phyloP scores from a whole-genome alignment of 306 rosid genomes.

The Quercus gilva region DNA sequence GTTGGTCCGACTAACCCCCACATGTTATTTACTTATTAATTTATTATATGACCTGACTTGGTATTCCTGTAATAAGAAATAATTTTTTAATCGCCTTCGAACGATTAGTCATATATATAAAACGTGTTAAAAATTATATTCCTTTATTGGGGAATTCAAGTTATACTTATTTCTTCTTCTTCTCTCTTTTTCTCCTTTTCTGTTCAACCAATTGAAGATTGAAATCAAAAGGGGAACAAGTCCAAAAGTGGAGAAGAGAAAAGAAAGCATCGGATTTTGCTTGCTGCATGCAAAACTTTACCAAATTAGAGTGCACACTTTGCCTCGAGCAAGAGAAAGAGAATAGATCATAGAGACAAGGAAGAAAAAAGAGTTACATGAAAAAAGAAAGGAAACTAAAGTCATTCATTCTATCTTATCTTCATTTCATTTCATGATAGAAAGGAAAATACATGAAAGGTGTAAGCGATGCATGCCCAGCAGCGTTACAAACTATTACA shows the following conservation, averaged over 20 bases:
- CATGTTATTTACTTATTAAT: no score
- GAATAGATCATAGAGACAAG: conserved; percentile 5
- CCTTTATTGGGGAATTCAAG: neutral
- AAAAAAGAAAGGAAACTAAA: conserved; percentile 4
- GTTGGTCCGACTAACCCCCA: no score
- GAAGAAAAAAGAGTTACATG: conserved; percentile 14
- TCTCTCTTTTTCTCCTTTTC: conserved; percentile 9
- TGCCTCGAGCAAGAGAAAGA: conserved; percentile 35
- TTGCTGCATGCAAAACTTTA: conserved; percentile 12
- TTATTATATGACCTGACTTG: no score
- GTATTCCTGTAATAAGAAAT: no score
- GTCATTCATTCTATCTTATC: conserved; percentile 17
- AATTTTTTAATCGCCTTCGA: no score
- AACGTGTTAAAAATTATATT: no score
- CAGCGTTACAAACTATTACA: conserved; percentile 28
- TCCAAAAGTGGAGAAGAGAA: conserved; percentile 16
- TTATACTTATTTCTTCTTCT: neutral
- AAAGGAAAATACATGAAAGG: conserved; percentile 58
- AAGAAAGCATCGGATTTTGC: neutral
- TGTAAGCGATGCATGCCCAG: conserved; percentile 99
- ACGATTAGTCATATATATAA: no score
- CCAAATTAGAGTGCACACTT: conserved; percentile 30
- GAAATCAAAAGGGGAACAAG: conserved; percentile 18
- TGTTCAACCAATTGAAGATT: conserved; percentile 4
- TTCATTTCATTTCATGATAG: conserved; percentile 37